Base-by-base conservation (phyloP, 768 basidiomycete species). In the Boletellus emodensis region DNA sequence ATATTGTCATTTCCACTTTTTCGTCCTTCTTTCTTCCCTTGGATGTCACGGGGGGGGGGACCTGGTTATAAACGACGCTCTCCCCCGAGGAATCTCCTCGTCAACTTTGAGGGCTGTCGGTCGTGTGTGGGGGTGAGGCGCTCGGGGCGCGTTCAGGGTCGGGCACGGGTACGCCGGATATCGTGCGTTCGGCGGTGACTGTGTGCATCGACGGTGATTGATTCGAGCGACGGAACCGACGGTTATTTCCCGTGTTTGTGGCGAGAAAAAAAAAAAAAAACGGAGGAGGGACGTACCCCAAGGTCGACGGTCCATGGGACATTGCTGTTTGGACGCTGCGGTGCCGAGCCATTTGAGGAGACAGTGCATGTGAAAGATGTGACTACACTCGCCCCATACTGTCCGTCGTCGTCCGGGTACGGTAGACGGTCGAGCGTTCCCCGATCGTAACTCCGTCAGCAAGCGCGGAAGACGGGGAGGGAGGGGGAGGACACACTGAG, bases 291-390 rank as follows among this genome's bases (percentile, higher is more conserved):
- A 75, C 87, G 52, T 56, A 94, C 94, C 85, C 95, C 95, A 99
- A 3, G 85, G 75, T 60, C 92, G 74, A 28, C 96, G 77, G 64
- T 98, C 95, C 92, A 99, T 94, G n/a, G 96, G 96, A 75, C 96
- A 99, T 59, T 94, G 92, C 59, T 88, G 85, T 67, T 97, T 97
- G 33, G 90, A 94, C 13, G 89, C 83, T 5, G 82, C 72, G 0
- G 94, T 94, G 4, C 85, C 85, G 52, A 97, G 82, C 96, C 96
- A 99, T 68, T 97, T 96, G 56, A 95, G 77, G 12, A 99, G 72
- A 70, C 95, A 98, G 67, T 99, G 95, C 91, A 97, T 94, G 66
- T 99, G 96, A 63, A 98, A 99, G 50, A 96, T 84, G 66, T 98
- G 96, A 6, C 84, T 91, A 64, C 95, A 99, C 71, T 96, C 86